These are phyloP conservation scores for Didymella exigua DNA, from an alignment of 2,329 filamentous ascomycete species.

Conservation along the genomic window DNA sequence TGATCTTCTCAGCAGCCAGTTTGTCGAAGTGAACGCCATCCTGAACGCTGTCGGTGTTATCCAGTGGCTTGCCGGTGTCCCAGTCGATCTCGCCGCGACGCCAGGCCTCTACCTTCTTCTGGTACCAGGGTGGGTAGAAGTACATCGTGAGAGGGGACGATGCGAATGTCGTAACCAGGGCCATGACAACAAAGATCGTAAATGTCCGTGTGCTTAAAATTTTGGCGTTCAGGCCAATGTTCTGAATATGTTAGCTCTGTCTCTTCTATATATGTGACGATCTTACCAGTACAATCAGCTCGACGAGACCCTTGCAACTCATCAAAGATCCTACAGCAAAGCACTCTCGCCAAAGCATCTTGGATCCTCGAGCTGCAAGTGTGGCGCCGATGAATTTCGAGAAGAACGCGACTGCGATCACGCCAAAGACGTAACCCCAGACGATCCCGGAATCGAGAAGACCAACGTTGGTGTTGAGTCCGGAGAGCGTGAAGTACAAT, in stretches of 20 bases:
- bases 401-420: constrained; percentile 79
- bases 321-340: constrained; percentile 87
- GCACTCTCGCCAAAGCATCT: constrained; percentile 87
- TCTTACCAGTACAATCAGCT: constrained; percentile 87
- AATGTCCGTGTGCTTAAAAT: constrained; percentile 83
- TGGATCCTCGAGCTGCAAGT: constrained; percentile 74
- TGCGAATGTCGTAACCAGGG: constrained; percentile 80
- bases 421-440: constrained; percentile 88
- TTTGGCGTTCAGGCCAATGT: constrained; percentile 81
- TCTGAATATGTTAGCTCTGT: constrained; percentile 52
- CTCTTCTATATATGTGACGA: no score
- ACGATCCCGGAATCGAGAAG: constrained; percentile 79
- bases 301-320: constrained; percentile 95
- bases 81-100: constrained; percentile 89
- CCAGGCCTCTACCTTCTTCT: constrained; percentile 74
- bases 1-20: constrained; percentile 58
- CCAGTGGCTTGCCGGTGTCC: constrained; percentile 63
- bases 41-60: constrained; percentile 46
- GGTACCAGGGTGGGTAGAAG: constrained; percentile 79
- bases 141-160: constrained; percentile 77
- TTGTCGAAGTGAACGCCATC: constrained; percentile 57
- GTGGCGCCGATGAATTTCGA: constrained; percentile 86
- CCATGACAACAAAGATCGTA: constrained; percentile 95
- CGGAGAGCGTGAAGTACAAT: constrained; percentile 91
- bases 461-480: constrained; percentile 85